Evolutionary conservation across 371 early-diverging fungal species (phyloP).

Genomic region (Circinella minor): DNA sequence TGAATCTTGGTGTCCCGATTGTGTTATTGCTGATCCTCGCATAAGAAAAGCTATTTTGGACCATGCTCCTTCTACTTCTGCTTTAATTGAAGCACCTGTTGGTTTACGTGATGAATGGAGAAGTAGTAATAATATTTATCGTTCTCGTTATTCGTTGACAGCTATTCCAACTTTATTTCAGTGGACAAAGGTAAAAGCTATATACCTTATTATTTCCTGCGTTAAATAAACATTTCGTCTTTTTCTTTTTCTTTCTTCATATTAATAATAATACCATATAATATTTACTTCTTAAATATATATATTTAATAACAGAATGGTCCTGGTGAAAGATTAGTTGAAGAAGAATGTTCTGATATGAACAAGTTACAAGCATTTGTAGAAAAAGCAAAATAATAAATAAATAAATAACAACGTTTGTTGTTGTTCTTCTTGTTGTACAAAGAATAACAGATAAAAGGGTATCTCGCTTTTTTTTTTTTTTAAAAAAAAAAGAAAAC

Average conservation of each 20-base stretch:
- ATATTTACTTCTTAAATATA: no score
- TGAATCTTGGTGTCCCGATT: constrained; percentile 69
- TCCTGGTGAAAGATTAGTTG: constrained; percentile 48
- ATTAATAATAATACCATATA: not conserved
- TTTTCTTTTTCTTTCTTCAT: no score
- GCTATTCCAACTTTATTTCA: constrained; percentile 63
- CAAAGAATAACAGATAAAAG: no score
- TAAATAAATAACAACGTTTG: no score
- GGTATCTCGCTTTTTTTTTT: no score
- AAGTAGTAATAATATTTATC: constrained; percentile 51
- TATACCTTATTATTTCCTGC: no score
- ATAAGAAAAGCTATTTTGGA: constrained; percentile 48
- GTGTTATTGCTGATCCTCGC: constrained; percentile 59
- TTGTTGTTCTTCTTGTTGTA: no score
- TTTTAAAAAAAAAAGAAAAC: no score
- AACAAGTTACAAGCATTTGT: constrained; percentile 48
- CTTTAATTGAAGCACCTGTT: constrained; percentile 57
- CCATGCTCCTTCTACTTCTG: constrained; percentile 30
- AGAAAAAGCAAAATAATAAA: not conserved
- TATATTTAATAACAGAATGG: constrained; percentile 32
- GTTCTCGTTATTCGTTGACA: constrained; percentile 46
- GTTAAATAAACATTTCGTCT: no score
- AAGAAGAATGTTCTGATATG: constrained; percentile 54
- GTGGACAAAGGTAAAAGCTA: constrained; percentile 53
- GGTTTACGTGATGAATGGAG: constrained; percentile 63